A percentile compares a stretch with the other conserved stretches of the same genome.
Conservation (phyloP, 116 monocot genomes). For the Cymodocea nodosa region DNA sequence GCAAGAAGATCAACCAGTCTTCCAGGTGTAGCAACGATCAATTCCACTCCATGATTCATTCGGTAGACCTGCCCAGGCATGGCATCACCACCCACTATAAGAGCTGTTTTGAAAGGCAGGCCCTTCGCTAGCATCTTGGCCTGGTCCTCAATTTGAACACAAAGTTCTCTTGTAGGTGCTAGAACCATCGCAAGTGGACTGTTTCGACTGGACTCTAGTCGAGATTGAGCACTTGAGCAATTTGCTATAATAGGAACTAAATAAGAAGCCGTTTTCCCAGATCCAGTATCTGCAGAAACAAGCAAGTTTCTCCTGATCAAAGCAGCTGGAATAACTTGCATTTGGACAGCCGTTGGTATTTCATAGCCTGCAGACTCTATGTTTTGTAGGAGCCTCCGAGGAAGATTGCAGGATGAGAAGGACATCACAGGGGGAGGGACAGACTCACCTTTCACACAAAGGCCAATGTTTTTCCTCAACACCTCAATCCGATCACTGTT, state of each 20-base stretch:
- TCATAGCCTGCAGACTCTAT: slow-evolving; percentile 51
- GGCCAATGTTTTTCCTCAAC: slow-evolving; percentile 45
- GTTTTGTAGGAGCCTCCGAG: slow-evolving; percentile 54
- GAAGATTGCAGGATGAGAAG: slow-evolving; percentile 55
- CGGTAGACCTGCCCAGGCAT: slow-evolving; percentile 60
- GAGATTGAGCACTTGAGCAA: slow-evolving; percentile 20
- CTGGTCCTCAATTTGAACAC: slow-evolving; percentile 75
- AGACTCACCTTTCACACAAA: slow-evolving; percentile 33
- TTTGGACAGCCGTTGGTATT: slow-evolving; percentile 74
- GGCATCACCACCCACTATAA: slow-evolving; percentile 77
- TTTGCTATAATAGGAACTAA: slow-evolving; percentile 53
- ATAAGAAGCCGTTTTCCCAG: slow-evolving; percentile 80
- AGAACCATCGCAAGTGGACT: slow-evolving; percentile 62
- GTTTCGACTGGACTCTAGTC: slow-evolving; percentile 10
- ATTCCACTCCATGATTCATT: slow-evolving; percentile 51
- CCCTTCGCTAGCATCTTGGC: slow-evolving; percentile 74
- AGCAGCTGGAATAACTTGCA: slow-evolving; percentile 71
- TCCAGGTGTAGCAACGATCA: slow-evolving; percentile 74
- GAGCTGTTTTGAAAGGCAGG: slow-evolving; percentile 79
- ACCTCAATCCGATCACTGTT: slow-evolving; percentile 18
- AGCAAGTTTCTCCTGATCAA: slow-evolving; percentile 40
- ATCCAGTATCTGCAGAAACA: slow-evolving; percentile 72
- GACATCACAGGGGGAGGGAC: slow-evolving; percentile 44
- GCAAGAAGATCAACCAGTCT: slow-evolving; percentile 72
- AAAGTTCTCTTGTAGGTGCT: slow-evolving; percentile 79